These are phyloP conservation scores for Primulina eburnea DNA, from an alignment of 257 asterid species.

Conservation along the genomic window DNA sequence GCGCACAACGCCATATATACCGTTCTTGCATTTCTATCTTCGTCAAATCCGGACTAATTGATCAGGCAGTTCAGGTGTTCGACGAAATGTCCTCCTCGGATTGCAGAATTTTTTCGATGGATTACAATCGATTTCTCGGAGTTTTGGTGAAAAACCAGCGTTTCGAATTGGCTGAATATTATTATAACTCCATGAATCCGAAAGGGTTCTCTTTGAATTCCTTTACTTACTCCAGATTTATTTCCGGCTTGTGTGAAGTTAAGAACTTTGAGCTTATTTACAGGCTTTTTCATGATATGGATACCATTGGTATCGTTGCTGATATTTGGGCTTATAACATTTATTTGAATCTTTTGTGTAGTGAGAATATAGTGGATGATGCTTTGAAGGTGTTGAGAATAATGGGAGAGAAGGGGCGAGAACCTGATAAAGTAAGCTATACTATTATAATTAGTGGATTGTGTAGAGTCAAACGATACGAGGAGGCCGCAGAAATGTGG, in stretches of 20 bases:
- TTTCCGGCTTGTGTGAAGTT: constrained; percentile 77
- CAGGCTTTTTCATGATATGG: constrained; percentile 74
- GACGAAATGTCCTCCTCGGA: constrained; percentile 83
- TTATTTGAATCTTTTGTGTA: constrained; percentile 68
- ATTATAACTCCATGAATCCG: constrained; percentile 56
- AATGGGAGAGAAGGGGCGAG: constrained; percentile 70
- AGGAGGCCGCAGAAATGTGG: constrained; percentile 74
- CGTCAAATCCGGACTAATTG: constrained; percentile 64
- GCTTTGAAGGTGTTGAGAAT: constrained; percentile 61
- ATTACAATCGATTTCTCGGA: constrained; percentile 85
- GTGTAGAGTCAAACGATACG: constrained; percentile 51
- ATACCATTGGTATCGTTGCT: constrained; percentile 62
- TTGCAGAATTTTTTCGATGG: constrained; percentile 75
- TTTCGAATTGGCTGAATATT: constrained; percentile 62
- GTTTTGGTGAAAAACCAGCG: constrained; percentile 62
- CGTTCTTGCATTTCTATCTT: constrained; percentile 67
- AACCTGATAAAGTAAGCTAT: constrained; percentile 76
- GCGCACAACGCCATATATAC: constrained; percentile 71
- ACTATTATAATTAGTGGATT: constrained; percentile 68
- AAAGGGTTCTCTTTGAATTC: constrained; percentile 79
- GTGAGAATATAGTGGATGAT: constrained; percentile 61
- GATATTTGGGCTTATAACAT: constrained; percentile 91
- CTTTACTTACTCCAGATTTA: constrained; percentile 84
- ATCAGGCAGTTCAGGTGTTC: constrained; percentile 78
- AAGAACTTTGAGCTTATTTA: constrained; percentile 67